Percentiles rank a stretch among this genome's conserved stretches.
Evolutionary conservation across 495 filamentous ascomycete genomes (phyloP).

Genomic region (Tetracladium setigerum): DNA sequence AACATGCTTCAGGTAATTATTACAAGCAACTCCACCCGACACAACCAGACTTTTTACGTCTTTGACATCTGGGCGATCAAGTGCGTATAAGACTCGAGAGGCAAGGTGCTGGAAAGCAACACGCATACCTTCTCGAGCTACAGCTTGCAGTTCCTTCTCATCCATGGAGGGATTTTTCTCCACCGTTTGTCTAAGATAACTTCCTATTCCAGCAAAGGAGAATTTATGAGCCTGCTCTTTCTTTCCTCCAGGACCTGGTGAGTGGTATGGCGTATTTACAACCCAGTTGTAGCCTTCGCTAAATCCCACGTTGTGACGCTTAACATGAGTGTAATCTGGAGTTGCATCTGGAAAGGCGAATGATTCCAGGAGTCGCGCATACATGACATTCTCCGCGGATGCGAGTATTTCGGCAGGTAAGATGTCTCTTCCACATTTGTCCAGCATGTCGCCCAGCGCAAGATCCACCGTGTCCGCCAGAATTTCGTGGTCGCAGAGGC

Average conservation of each 20-base stretch:
- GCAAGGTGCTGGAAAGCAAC: slow-evolving; percentile 86
- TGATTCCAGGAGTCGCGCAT: slow-evolving; percentile 64
- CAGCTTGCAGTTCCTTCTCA: slow-evolving; percentile 43
- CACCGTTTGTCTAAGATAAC: slow-evolving; percentile 41
- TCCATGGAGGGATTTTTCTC: slow-evolving; percentile 22
- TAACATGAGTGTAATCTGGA: slow-evolving; percentile 30
- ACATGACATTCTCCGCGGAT: slow-evolving; percentile 51
- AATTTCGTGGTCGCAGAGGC: slow-evolving; percentile 58
- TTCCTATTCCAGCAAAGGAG: slow-evolving; percentile 58
- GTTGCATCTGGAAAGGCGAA: slow-evolving; percentile 64
- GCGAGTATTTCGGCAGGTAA: slow-evolving; percentile 31
- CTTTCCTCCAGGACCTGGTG: slow-evolving; percentile 31
- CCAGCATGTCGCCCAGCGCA: slow-evolving; percentile 76
- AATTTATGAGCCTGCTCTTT: slow-evolving; percentile 38
- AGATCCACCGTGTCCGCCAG: slow-evolving; percentile 66
- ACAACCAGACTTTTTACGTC: slow-evolving; percentile 62
- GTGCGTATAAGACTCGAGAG: slow-evolving; percentile 58
- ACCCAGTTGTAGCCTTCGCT: slow-evolving; percentile 44
- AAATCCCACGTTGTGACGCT: slow-evolving; percentile 23
- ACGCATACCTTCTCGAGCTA: slow-evolving; percentile 68
- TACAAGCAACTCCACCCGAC: slow-evolving; percentile 83
- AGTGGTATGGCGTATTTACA: slow-evolving; percentile 42
- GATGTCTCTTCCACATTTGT: slow-evolving; percentile 74
- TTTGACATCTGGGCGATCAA: slow-evolving; percentile 28
- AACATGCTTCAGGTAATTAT: slow-evolving; percentile 65